Evolutionary conservation across 352 stramenopile species (phyloP), one percentile per base, ranked within the genome.

Genomic region (Phytophthora ohioensis): DNA sequence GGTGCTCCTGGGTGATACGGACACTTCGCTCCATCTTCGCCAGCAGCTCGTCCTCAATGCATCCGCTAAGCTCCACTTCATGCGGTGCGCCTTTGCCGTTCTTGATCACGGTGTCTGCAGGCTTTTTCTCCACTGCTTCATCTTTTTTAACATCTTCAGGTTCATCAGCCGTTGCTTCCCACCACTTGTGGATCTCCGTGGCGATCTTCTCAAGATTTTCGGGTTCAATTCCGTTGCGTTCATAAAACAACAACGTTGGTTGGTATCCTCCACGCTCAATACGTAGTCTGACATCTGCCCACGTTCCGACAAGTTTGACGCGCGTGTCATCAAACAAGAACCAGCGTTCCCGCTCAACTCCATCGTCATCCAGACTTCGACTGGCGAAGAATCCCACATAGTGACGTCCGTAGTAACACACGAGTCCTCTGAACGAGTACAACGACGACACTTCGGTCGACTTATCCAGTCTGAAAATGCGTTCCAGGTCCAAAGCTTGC

Each of bases 331-430:
- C 88, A 77, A 95, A 95, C 27, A 95, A 74, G 52, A 89, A 94
- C 88, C 86, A 95, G 2, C 73, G 70, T 57, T 94, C 84, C 2
- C 76, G 39, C 11, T 81, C 77, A 5, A 82, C 70, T 34, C 80
- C 84, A 39, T 91, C 72, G 1, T 79, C 69, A 48, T 85, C 78
- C 9, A 86, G 51, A 47, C 82, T 87, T 13, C 78, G 84, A 74
- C 86, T 94, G 34, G 85, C 79, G 61, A 95, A 95, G 66, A 95
- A 95, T 13, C 88, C 87, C 6, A 95, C 88, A 64, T 95, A 95
- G 65, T 95, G 88, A 5, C 83, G 76, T 35, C 88, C 88, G 49
- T 95, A 95, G 74, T 95, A 95, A 49, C 88, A 95, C 51, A 95
- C 88, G 59, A 95, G 87, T 57, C 88, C 88, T 17, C 88, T 76